phyloP scores from a whole-genome alignment of 495 filamentous ascomycete genomes.

The Trichocladium antarcticum region DNA sequence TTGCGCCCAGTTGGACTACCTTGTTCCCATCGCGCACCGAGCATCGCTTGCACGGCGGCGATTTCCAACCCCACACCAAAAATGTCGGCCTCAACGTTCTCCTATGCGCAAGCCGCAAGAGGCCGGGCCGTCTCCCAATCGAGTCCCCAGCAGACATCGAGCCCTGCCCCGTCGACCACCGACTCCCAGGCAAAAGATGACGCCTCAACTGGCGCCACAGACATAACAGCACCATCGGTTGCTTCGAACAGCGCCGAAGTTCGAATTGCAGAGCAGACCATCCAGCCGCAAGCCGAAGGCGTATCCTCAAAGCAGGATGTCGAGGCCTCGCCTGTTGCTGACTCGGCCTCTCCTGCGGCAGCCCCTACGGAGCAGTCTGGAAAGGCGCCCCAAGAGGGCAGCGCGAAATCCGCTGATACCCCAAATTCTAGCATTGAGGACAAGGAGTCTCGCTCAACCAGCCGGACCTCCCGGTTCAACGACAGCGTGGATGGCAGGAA shows the following conservation, averaged over 20 bases:
- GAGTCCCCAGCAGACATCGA: constrained; percentile 50
- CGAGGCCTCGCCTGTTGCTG: constrained; percentile 15
- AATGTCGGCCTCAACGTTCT: constrained; percentile 49
- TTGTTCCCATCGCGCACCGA: not conserved
- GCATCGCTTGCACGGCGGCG: not conserved
- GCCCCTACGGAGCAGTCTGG: constrained; percentile 19
- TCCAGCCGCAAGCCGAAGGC: constrained; percentile 15
- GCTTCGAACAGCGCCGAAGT: constrained; percentile 47
- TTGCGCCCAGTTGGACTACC: not conserved
- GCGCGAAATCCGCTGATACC: constrained; percentile 11
- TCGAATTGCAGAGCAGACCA: constrained; percentile 25
- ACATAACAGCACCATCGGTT: constrained; percentile 42
- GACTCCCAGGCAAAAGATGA: constrained; percentile 56
- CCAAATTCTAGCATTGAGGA: constrained; percentile 12
- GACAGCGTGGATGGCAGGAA: constrained; percentile 35
- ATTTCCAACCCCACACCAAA: not conserved
- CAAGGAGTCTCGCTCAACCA: constrained; percentile 22
- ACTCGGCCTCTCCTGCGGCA: constrained; percentile 16
- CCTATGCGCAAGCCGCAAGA: constrained; percentile 92
- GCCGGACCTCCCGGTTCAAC: constrained; percentile 29
- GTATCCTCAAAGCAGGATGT: constrained; percentile 16
- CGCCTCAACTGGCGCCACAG: constrained; percentile 35
- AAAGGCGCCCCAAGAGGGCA: constrained; percentile 15
- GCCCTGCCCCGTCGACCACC: constrained; percentile 52
- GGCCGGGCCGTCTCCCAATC: constrained; percentile 51